Base-by-base conservation (phyloP, 169 alveolate genomes). In the Plasmodium reichenowi region DNA sequence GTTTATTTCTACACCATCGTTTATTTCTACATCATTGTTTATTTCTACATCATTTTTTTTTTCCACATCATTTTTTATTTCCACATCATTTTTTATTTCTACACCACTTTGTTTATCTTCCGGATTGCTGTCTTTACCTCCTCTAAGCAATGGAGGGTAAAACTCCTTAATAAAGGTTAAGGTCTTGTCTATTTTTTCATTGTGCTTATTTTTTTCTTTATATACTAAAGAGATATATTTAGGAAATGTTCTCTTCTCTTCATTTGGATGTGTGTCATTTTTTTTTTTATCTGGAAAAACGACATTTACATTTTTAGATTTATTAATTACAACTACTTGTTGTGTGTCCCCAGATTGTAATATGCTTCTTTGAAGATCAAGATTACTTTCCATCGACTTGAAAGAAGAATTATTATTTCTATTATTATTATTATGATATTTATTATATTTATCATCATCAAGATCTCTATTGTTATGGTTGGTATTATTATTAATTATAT, bases 291-390 rank as follows among this genome's bases (percentile, higher is more conserved):
- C 26, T 24, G 89, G 89, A 6, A 78, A 43, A 20, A 64, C 9
- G n/a, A 78, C 24, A 20, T 64, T 78, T 50, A 78, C 89, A 66
- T 78, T 66, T 64, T 78, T 78, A 2, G 89, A 78, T 45, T 48
- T 78, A 71, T 78, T 78, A 52, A 78, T 64, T 12, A 64, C 70
- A 13, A 56, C 26, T 15, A 78, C 54, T 22, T 71, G 48, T 78
- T 78, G 89, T 2, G 89, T 9, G 3, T 64, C 58, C 48, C 76
- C 89, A 4, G 67, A 48, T 10, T 78, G 76, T 26, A 67, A 52
- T 17, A 48, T 45, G 17, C 76, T 78, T 13, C 67, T 73, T 70
- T 78, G 76, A 20, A 66, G 2, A 78, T 64, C 70, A 6, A 78
- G 59, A 58, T 58, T 66, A 15, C 52, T 20, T n/a, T 78, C 45